Conservation (phyloP, 352 stramenopile genomes). For the Phytophthora litchii region DNA sequence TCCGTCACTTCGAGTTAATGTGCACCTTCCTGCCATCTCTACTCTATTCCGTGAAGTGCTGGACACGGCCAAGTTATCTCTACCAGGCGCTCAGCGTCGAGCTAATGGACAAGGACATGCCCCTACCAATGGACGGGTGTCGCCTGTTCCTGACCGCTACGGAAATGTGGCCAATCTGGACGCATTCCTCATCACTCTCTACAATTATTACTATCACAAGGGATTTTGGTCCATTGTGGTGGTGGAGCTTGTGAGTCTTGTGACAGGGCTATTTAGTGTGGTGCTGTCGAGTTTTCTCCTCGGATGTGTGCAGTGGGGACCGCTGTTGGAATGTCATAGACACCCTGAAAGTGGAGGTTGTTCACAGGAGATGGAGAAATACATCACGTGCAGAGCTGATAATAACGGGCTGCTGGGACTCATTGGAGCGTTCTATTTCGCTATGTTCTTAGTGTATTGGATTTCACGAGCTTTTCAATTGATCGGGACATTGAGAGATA, state of each 20-base stretch:
- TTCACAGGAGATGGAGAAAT: constrained; percentile 69
- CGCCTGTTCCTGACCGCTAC: constrained; percentile 65
- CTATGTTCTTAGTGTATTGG: constrained; percentile 95
- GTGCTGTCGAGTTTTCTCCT: constrained; percentile 94
- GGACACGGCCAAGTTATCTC: constrained; percentile 53
- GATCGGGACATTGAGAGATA: constrained; percentile 84
- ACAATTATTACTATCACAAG: constrained; percentile 95
- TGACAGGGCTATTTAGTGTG: constrained; percentile 96
- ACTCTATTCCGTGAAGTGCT: constrained; percentile 74
- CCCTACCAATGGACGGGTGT: constrained; percentile 21
- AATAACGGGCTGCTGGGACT: constrained; percentile 62
- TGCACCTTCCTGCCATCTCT: constrained; percentile 81
- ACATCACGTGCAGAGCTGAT: constrained; percentile 67
- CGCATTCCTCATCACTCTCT: constrained; percentile 92
- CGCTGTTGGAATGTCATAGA: constrained; percentile 82
- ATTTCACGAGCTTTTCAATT: constrained; percentile 86
- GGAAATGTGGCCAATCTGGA: constrained; percentile 88
- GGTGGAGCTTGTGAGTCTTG: constrained; percentile 90
- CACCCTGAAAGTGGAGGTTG: constrained; percentile 83
- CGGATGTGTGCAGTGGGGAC: constrained; percentile 95
- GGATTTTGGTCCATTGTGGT: constrained; percentile 91
- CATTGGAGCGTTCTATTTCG: constrained; percentile 91
- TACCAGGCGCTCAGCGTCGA: constrained; percentile 28
- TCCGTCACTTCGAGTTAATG: constrained; percentile 68
- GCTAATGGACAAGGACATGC: constrained; percentile 9